Evolutionary conservation across 2,329 filamentous ascomycete species (phyloP).

Genomic region (Cercospora sojina): DNA sequence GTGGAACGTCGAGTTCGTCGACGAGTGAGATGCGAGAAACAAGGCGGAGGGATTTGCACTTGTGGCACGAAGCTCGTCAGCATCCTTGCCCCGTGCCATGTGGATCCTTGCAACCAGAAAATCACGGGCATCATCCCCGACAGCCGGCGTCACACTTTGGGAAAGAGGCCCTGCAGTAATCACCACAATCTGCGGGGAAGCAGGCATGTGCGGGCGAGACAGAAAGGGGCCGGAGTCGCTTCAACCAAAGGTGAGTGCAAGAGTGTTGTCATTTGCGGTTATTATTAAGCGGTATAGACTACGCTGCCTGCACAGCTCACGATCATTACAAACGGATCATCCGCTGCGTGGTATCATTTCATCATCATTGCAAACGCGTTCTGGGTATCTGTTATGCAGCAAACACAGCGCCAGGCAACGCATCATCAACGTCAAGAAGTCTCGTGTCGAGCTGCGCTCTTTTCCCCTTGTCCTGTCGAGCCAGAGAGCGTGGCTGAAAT

Average conservation of each 20-base stretch:
- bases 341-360: background rate
- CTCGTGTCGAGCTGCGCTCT: background rate
- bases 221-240: background rate
- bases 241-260: background rate
- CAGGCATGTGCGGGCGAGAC: background rate
- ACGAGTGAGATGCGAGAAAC: background rate
- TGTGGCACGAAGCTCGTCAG: background rate
- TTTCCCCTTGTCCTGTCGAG: background rate
- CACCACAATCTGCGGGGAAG: background rate
- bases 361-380: background rate
- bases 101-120: background rate
- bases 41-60: background rate
- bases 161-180: background rate
- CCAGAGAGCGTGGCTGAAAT: background rate
- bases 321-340: background rate
- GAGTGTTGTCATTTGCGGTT: background rate
- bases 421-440: background rate
- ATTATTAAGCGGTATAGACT: background rate
- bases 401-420: background rate
- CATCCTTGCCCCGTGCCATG: background rate
- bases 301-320: background rate
- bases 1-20: background rate
- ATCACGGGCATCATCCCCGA: background rate
- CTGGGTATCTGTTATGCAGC: background rate
- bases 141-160: background rate